These are phyloP conservation scores for Colletotrichum sp. DNA, from an alignment of 2,329 filamentous ascomycete genomes.

Conservation along the genomic window DNA sequence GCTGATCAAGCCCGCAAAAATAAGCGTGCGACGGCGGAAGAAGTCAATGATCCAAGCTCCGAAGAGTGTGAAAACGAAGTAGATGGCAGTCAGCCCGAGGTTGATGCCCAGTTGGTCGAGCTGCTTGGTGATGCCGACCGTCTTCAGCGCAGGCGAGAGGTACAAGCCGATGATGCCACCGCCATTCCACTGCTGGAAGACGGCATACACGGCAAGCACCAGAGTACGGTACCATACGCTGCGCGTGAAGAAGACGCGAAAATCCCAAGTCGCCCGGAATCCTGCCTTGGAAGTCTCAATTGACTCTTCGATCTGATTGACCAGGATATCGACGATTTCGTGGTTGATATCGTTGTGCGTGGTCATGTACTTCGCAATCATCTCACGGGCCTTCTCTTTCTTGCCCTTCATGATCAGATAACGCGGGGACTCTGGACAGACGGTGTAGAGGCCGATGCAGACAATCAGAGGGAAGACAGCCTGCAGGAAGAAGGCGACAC, in stretches of 20 bases:
- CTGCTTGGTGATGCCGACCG: conserved; percentile 41
- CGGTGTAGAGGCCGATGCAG: conserved; percentile 30
- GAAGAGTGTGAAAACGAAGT: conserved; percentile 49
- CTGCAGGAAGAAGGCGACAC: conserved; percentile 47
- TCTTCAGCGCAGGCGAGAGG: conserved; percentile 42
- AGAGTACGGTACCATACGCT: conserved; percentile 46
- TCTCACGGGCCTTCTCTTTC: conserved; percentile 35
- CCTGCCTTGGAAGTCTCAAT: conserved; percentile 41
- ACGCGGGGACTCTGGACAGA: conserved; percentile 47
- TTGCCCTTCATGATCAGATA: conserved; percentile 42
- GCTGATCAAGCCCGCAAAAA: conserved; percentile 24
- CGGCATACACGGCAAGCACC: conserved; percentile 47
- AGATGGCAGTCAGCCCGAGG: conserved; percentile 46
- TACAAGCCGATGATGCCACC: conserved; percentile 50
- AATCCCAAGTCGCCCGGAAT: conserved; percentile 46
- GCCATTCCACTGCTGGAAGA: conserved; percentile 50
- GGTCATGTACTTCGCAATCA: conserved; percentile 43
- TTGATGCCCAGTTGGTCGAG: conserved; percentile 45
- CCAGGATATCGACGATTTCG: conserved; percentile 44
- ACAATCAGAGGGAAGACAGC: conserved; percentile 42
- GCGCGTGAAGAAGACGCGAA: conserved; percentile 49
- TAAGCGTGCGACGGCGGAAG: conserved; percentile 46
- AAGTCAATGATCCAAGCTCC: conserved; percentile 47
- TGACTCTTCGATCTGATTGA: conserved; percentile 48
- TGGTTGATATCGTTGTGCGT: conserved; percentile 41